These are phyloP conservation scores for Phytophthora niederhauseri DNA, from an alignment of 352 stramenopile genomes.

Conservation along the genomic window DNA sequence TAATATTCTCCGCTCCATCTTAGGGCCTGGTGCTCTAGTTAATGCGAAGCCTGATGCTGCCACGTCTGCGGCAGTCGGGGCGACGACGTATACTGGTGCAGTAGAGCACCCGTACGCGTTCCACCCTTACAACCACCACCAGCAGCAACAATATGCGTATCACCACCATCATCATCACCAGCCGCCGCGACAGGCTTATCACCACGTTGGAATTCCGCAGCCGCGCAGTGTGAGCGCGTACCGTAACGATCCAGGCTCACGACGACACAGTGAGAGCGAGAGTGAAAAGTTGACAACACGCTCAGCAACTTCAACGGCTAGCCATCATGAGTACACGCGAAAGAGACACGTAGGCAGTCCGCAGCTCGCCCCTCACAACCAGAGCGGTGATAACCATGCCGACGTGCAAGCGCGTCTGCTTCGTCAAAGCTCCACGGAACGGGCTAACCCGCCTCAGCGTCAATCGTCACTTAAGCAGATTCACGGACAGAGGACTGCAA, in stretches of 20 bases:
- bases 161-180: conserved; percentile 42
- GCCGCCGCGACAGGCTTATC: conserved; percentile 32
- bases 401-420: conserved; percentile 12
- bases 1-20: conserved; percentile 79
- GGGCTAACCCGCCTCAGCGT: conserved; percentile 14
- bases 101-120: conserved; percentile 36
- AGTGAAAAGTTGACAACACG: conserved; percentile 71
- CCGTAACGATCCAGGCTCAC: conserved; percentile 39
- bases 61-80: conserved; percentile 26
- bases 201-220: conserved; percentile 31
- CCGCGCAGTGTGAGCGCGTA: conserved; percentile 24
- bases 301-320: conserved; percentile 52
- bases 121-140: conserved; percentile 40
- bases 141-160: conserved; percentile 37
- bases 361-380: conserved; percentile 39
- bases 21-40: conserved; percentile 59
- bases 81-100: conserved; percentile 28
- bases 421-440: conserved; percentile 27
- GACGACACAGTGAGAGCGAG: conserved; percentile 73
- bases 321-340: conserved; percentile 50
- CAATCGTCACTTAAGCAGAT: conserved; percentile 35
- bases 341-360: conserved; percentile 50
- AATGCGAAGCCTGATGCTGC: conserved; percentile 55
- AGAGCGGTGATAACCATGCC: conserved; percentile 19
- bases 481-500: conserved; percentile 30